phyloP scores from a whole-genome alignment of 495 filamentous ascomycete species.

The Xylaria castorea region DNA sequence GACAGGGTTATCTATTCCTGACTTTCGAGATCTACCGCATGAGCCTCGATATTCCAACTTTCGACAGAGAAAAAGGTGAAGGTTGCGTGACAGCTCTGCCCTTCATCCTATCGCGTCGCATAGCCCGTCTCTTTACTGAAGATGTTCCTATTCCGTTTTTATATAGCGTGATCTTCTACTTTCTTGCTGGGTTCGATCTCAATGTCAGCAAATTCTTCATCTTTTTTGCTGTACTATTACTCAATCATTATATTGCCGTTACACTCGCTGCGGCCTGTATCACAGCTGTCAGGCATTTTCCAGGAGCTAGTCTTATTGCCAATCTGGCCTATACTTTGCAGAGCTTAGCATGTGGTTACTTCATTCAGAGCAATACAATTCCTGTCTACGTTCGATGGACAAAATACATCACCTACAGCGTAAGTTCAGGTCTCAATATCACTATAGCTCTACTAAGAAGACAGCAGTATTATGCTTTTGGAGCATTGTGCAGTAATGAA shows the following conservation, averaged over 20 bases:
- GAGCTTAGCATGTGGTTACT: conserved; percentile 74
- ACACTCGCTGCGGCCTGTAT: conserved; percentile 66
- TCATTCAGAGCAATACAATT: conserved; percentile 72
- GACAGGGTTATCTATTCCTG: conserved; percentile 69
- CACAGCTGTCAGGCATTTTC: conserved; percentile 64
- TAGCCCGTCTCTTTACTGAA: conserved; percentile 69
- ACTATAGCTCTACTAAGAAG: conserved; percentile 18
- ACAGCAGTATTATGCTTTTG: conserved; percentile 68
- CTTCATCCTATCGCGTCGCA: conserved; percentile 68
- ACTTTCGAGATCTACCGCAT: conserved; percentile 76
- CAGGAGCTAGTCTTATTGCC: conserved; percentile 62
- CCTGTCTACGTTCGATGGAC: conserved; percentile 77
- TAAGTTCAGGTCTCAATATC: conserved; percentile 34
- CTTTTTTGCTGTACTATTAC: conserved; percentile 67
- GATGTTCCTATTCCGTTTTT: conserved; percentile 73
- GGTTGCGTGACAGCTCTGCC: conserved; percentile 70
- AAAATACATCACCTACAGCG: conserved; percentile 64
- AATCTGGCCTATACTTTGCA: conserved; percentile 76
- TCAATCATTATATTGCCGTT: conserved; percentile 72
- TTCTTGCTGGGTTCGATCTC: conserved; percentile 73
- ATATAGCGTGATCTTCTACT: conserved; percentile 73
- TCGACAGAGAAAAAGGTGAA: conserved; percentile 75
- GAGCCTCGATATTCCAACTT: conserved; percentile 72
- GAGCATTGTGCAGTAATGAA: conserved; percentile 71
- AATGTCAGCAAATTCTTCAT: conserved; percentile 68